Evolutionary conservation across 805 yeast species (phyloP), one percentile per base, ranked within the genome.

Genomic region (Saccharomycopsis malanga): DNA sequence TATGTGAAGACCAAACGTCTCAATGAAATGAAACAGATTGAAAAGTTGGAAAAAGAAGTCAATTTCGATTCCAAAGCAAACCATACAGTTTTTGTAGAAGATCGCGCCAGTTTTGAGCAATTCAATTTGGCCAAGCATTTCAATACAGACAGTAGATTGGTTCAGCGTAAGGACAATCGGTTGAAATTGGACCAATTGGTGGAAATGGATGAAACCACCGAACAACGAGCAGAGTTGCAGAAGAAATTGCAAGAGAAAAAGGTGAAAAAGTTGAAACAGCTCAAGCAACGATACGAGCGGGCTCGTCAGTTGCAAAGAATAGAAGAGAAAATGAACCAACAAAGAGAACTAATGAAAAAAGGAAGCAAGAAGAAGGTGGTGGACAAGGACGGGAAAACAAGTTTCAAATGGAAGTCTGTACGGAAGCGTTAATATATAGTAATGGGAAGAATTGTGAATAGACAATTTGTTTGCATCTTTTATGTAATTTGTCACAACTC

Each of bases 311-410:
- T 91, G 54, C 69, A 70, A 43, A 73, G 73, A 43, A 84, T 91
- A 15, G 83, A 87, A 58, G 72, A 72, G 36, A 76, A 80, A 57
- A 79, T 89, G 79, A 85, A 83, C 48, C 57, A 76, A 48, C 94
- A 88, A 57, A 78, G 84, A 52, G 95, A 89, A 59, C 73, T 88
- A 46, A 87, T 91, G 95, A 87, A 87, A 62, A 83, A 81, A 55
- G 98, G 98, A 0, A 77, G 79, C 52, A 86, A 85, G 67, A 84
- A 82, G 73, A 88, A 88, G 68, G 62, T 83, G 4, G 70, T 73
- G 2, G 83, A 73, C 48, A 67, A 72, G 14, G 73, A 77, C 29
- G 98, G 98, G 3, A 74, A 75, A 48, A 75, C 76, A 0, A 70
- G 73, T 2, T 93, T 76, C 68, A 87, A 87, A 67, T 91, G 97